Conservation (phyloP, 1,284 basidiomycete genomes). For the Apiotrichum brassicae region DNA sequence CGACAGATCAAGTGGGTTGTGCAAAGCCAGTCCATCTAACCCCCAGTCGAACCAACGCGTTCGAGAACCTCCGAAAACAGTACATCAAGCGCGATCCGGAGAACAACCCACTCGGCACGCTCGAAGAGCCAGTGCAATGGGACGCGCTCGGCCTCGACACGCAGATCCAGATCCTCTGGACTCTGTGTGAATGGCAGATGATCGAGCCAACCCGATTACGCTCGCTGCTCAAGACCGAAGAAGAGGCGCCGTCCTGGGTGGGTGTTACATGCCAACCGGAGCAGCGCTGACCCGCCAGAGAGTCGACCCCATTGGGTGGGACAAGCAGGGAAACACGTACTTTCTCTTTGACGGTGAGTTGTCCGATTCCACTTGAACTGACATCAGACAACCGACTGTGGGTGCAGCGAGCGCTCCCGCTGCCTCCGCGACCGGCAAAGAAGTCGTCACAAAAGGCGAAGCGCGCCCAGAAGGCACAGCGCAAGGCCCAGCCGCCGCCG, state of each 20-base stretch:
- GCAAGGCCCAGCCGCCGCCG: conserved; percentile 1
- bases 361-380: background rate
- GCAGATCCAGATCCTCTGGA: conserved; percentile 49
- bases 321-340: conserved; percentile 51
- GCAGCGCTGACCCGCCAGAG: conserved; percentile 30
- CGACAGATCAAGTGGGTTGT: conserved; percentile 48
- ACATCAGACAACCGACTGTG: conserved; percentile 52
- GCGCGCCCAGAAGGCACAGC: conserved; percentile 19
- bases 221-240: conserved; percentile 49
- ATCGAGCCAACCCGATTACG: conserved; percentile 51
- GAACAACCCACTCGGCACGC: conserved; percentile 35
- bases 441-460: conserved; percentile 37
- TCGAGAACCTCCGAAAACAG: conserved; percentile 44
- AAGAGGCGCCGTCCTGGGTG: conserved; percentile 50
- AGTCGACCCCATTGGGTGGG: conserved; percentile 53
- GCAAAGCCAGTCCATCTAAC: too few species aligned
- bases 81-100: conserved; percentile 41
- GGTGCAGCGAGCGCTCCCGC: conserved; percentile 48
- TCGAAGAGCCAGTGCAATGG: conserved; percentile 47
- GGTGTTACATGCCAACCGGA: conserved; percentile 9
- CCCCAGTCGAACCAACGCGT: conserved; percentile 39
- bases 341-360: conserved; percentile 52
- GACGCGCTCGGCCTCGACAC: conserved; percentile 47
- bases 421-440: conserved; percentile 27
- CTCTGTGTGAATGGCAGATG: conserved; percentile 55